Conservation (phyloP, 176 grass and related monocot species). For the Oryza longistaminata region DNA sequence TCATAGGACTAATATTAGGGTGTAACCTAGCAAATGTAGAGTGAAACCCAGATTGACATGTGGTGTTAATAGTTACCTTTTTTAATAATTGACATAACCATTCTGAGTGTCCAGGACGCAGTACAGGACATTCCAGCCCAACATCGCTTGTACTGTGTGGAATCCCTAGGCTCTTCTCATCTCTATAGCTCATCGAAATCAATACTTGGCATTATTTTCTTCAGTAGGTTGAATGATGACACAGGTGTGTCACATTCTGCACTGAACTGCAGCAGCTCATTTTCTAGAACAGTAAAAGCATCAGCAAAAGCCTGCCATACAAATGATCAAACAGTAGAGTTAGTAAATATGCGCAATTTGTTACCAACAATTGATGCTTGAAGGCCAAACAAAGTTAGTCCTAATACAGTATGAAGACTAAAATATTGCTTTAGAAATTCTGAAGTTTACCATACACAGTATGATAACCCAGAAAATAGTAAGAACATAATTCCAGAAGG, state of each 20-base stretch:
- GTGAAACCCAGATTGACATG: not conserved
- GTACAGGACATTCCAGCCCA: conserved; percentile 27
- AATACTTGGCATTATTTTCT: conserved; percentile 92
- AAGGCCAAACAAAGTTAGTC: not conserved
- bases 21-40: not conserved
- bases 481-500: not conserved
- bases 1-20: conserved; percentile 3
- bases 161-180: conserved; percentile 13
- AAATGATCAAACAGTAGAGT: conserved; percentile 14
- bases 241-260: conserved; percentile 51
- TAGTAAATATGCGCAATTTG: not conserved
- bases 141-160: not conserved
- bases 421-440: conserved; percentile 17
- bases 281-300: conserved; percentile 84
- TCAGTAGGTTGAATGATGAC: conserved; percentile 70
- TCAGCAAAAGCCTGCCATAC: conserved; percentile 90
- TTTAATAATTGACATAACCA: conserved; percentile 14
- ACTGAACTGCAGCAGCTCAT: conserved; percentile 70
- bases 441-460: not conserved
- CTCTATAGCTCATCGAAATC: conserved; percentile 55
- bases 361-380: conserved; percentile 15
- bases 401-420: not conserved
- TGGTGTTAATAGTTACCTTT: not conserved
- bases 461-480: not conserved
- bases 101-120: not conserved